A percentile compares a stretch with the other conserved stretches of the same genome.
Conservation (phyloP, 768 basidiomycete genomes). For the Coprinellus aureogranulatus region DNA sequence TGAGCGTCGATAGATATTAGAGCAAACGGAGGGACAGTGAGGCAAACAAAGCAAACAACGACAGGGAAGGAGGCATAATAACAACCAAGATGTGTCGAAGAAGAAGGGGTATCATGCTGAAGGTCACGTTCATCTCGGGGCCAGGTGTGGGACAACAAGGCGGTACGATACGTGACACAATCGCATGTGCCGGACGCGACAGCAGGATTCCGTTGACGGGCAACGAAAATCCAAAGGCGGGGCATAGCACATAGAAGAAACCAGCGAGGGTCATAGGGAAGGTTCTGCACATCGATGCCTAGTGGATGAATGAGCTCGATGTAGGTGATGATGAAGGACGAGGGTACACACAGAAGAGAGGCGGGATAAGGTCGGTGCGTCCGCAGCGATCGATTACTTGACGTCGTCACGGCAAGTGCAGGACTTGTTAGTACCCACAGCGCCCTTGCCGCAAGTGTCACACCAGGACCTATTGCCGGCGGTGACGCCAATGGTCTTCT, state of each 20-base stretch:
- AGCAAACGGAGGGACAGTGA: no score
- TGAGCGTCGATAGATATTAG: no score
- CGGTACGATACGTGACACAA: slow-evolving; percentile 69
- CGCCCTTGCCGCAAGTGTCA: slow-evolving; percentile 69
- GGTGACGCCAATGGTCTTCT: slow-evolving; percentile 66
- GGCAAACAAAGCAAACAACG: not conserved
- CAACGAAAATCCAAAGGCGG: slow-evolving; percentile 20
- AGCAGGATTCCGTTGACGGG: slow-evolving; percentile 24
- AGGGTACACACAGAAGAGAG: slow-evolving; percentile 3
- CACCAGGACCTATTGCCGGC: slow-evolving; percentile 68
- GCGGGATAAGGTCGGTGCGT: slow-evolving; percentile 5
- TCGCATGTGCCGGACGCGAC: slow-evolving; percentile 51
- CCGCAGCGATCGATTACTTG: slow-evolving; percentile 43
- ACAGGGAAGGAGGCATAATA: slow-evolving; percentile 1
- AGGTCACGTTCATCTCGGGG: slow-evolving; percentile 69
- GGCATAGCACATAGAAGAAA: slow-evolving; percentile 19
- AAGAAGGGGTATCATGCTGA: slow-evolving; percentile 39
- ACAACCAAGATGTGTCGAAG: no score
- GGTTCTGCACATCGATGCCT: slow-evolving; percentile 28
- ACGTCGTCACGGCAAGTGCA: slow-evolving; percentile 68
- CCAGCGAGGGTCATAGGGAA: slow-evolving; percentile 23
- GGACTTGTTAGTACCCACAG: slow-evolving; percentile 49
- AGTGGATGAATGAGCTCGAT: not conserved
- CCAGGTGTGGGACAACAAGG: slow-evolving; percentile 45
- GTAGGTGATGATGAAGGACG: slow-evolving; percentile 5